Evolutionary conservation across 2,329 filamentous ascomycete genomes (phyloP).

Genomic region (Aspergillus sp.): DNA sequence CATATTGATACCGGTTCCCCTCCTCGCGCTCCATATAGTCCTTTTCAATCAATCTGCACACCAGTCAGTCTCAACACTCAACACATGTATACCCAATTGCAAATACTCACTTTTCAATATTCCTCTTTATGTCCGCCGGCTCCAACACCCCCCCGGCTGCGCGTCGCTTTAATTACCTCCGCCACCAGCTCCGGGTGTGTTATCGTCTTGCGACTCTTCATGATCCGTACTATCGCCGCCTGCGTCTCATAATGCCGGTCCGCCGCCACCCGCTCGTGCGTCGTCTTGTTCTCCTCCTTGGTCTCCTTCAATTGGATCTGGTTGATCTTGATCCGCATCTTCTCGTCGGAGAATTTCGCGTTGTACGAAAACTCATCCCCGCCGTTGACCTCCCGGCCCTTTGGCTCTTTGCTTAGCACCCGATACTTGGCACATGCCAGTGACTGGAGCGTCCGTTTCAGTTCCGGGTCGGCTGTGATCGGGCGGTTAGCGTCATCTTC

Average conservation of each 20-base stretch:
- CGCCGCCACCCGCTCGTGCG: conserved; percentile 80
- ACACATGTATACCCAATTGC: not conserved
- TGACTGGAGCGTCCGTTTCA: conserved; percentile 88
- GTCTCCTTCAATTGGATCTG: conserved; percentile 97
- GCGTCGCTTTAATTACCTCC: conserved; percentile 88
- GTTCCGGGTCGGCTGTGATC: conserved; percentile 60
- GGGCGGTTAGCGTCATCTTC: too few relatives aligned
- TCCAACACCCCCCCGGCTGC: conserved; percentile 83
- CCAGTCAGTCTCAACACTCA: not conserved
- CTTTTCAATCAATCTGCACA: conserved; percentile 76
- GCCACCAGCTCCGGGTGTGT: conserved; percentile 80
- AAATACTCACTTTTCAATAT: conserved; percentile 81
- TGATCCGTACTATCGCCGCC: conserved; percentile 91
- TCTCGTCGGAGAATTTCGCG: conserved; percentile 68
- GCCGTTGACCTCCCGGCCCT: conserved; percentile 70
- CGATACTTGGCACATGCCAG: conserved; percentile 86
- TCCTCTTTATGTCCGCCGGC: conserved; percentile 84
- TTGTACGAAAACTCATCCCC: conserved; percentile 87
- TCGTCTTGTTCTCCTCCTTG: conserved; percentile 88
- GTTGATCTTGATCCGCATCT: conserved; percentile 95
- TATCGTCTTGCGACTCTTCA: conserved; percentile 90
- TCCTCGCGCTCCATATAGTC: conserved; percentile 84
- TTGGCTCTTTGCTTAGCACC: conserved; percentile 79
- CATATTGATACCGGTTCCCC: conserved; percentile 62
- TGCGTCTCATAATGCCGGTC: conserved; percentile 96